A percentile compares a stretch with the other conserved stretches of the same genome.
phyloP scores from a whole-genome alignment of 768 basidiomycete species.

The Psilocybe azurescens region DNA sequence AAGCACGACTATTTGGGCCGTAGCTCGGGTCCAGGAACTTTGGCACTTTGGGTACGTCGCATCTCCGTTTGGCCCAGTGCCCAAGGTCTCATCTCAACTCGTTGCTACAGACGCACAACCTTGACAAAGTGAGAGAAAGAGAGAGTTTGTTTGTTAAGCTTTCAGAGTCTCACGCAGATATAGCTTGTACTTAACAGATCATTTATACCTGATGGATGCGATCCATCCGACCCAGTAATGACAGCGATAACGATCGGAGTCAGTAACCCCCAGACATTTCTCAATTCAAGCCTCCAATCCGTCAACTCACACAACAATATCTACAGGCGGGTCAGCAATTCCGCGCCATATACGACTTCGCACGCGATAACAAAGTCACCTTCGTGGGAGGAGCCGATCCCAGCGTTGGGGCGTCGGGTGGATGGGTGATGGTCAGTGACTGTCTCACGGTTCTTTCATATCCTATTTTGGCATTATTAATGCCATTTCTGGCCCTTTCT shows the following conservation, averaged over 20 bases:
- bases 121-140: conserved; percentile 18
- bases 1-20: conserved; percentile 57
- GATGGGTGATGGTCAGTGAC: conserved; percentile 25
- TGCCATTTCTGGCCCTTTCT: background rate
- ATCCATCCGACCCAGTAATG: conserved; percentile 5
- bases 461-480: background rate
- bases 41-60: conserved; percentile 48
- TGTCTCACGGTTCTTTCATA: background rate
- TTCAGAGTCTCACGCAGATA: background rate
- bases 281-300: no score
- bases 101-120: conserved; percentile 21
- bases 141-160: no score
- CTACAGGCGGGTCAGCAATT: conserved; percentile 23
- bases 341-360: conserved; percentile 18
- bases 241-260: conserved; percentile 29
- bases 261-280: background rate
- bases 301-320: conserved; percentile 9
- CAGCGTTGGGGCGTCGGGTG: conserved; percentile 24
- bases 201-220: conserved; percentile 19
- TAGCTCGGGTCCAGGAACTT: conserved; percentile 47
- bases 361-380: conserved; percentile 21
- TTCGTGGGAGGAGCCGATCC: conserved; percentile 25
- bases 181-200: conserved; percentile 5
- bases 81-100: background rate
- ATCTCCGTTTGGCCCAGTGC: background rate